Percentiles rank a stretch among this genome's conserved stretches.
phyloP scores from a whole-genome alignment of 108 stramenopile genomes.

The Cyclostephanos tholiformis region DNA sequence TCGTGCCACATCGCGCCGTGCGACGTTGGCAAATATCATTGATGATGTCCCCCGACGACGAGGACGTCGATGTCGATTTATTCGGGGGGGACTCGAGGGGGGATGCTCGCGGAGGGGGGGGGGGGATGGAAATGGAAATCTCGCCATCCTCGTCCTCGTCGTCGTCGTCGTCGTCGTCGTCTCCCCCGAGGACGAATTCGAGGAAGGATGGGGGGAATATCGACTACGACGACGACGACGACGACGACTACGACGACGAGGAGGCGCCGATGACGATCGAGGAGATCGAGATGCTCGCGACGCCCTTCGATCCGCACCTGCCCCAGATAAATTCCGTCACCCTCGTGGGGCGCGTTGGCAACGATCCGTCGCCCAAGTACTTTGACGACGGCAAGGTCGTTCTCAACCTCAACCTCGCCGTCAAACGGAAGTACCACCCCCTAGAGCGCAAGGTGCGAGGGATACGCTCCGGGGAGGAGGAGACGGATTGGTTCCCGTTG shows the following conservation, averaged over 20 bases:
- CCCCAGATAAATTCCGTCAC: slow-evolving; percentile 80
- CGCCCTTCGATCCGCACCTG: slow-evolving; percentile 77
- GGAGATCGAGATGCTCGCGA: slow-evolving; percentile 42
- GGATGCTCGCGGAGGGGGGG: no score
- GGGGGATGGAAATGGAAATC: no score
- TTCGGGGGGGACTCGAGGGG: not conserved
- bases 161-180: no score
- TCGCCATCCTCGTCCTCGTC: no score
- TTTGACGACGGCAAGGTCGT: slow-evolving; percentile 92
- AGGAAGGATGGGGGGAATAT: slow-evolving; percentile 19
- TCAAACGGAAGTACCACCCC: slow-evolving; percentile 83
- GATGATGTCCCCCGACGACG: not conserved
- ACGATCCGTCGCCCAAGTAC: slow-evolving; percentile 80
- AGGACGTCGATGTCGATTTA: not conserved
- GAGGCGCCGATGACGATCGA: slow-evolving; percentile 29
- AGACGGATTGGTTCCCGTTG: slow-evolving; percentile 92
- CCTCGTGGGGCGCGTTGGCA: slow-evolving; percentile 84
- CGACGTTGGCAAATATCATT: not conserved
- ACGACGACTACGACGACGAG: slow-evolving; percentile 21
- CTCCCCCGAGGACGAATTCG: not conserved
- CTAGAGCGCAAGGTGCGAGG: slow-evolving; percentile 68
- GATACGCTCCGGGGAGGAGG: slow-evolving; percentile 77
- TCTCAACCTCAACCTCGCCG: slow-evolving; percentile 78
- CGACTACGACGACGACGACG: no score
- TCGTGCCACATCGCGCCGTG: no score